Evolutionary conservation across 1,139 yeast genomes (phyloP).

Genomic region (Candida freyschussii): DNA sequence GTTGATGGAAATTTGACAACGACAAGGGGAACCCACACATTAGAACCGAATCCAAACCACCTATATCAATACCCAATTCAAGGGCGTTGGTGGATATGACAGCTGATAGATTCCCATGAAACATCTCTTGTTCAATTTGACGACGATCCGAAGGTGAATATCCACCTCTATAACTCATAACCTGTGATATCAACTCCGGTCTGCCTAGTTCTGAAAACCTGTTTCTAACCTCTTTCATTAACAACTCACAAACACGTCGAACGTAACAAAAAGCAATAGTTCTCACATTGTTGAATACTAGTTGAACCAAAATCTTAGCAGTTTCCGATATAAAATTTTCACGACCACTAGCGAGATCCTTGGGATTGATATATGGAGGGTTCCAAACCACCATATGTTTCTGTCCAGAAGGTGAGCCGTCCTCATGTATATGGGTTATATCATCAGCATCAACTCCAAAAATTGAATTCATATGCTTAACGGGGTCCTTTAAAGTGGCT

Average conservation of each 20-base stretch:
- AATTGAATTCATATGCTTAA: conserved; percentile 60
- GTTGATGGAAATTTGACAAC: conserved; percentile 85
- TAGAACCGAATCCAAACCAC: conserved; percentile 84
- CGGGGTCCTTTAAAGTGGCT: conserved; percentile 81
- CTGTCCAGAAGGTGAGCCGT: conserved; percentile 86
- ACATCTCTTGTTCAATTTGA: conserved; percentile 84
- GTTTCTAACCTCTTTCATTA: conserved; percentile 75
- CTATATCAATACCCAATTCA: conserved; percentile 92
- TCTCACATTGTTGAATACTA: conserved; percentile 61
- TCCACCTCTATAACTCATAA: conserved; percentile 95
- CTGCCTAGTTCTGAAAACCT: conserved; percentile 40
- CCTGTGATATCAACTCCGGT: conserved; percentile 49
- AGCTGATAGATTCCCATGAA: conserved; percentile 76
- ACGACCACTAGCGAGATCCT: conserved; percentile 53
- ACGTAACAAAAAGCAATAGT: conserved; percentile 89
- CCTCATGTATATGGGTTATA: conserved; percentile 55
- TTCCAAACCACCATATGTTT: conserved; percentile 79
- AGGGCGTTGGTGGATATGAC: conserved; percentile 93
- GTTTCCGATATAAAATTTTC: conserved; percentile 72
- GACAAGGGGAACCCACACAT: conserved; percentile 91
- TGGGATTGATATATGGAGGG: conserved; percentile 62
- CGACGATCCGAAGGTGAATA: conserved; percentile 83
- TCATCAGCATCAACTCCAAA: conserved; percentile 53
- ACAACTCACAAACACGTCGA: conserved; percentile 76
- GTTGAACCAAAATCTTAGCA: conserved; percentile 62